A percentile compares a stretch with the other conserved stretches of the same genome.
phyloP scores from a whole-genome alignment of 2,329 filamentous ascomycete species.

The Penicillium sp. region DNA sequence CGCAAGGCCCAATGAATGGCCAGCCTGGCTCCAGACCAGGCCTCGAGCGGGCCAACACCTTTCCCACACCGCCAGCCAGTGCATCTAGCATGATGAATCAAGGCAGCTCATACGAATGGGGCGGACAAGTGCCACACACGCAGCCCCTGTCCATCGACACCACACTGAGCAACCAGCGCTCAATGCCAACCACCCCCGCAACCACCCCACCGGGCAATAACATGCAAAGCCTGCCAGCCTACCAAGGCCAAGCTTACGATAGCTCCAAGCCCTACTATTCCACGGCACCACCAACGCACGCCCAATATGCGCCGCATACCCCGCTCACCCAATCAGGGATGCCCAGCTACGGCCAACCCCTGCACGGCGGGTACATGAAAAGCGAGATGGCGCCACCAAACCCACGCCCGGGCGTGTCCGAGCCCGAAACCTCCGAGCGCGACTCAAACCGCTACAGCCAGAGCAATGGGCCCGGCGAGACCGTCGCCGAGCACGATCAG shows the following conservation, averaged over 20 bases:
- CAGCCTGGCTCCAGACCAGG: slow-evolving; percentile 64
- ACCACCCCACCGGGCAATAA: slow-evolving; percentile 79
- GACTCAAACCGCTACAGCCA: slow-evolving; percentile 68
- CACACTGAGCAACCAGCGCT: slow-evolving; percentile 71
- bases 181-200: slow-evolving; percentile 85
- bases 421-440: slow-evolving; percentile 61
- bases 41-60: slow-evolving; percentile 83
- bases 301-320: slow-evolving; percentile 65
- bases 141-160: slow-evolving; percentile 81
- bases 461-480: slow-evolving; percentile 59
- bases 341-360: slow-evolving; percentile 60
- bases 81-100: slow-evolving; percentile 80
- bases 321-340: slow-evolving; percentile 62
- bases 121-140: slow-evolving; percentile 58
- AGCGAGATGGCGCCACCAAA: slow-evolving; percentile 85
- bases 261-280: slow-evolving; percentile 75
- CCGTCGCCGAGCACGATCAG: slow-evolving; percentile 66
- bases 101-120: slow-evolving; percentile 77
- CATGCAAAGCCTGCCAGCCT: slow-evolving; percentile 75
- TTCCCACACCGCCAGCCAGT: slow-evolving; percentile 89
- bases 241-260: slow-evolving; percentile 73
- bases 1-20: slow-evolving; percentile 62
- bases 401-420: slow-evolving; percentile 55
- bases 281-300: slow-evolving; percentile 62
- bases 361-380: slow-evolving; percentile 67